A percentile compares a stretch with the other conserved stretches of the same genome.
Conservation (phyloP, 768 basidiomycete genomes). For the Paxillus ammoniavirescens region DNA sequence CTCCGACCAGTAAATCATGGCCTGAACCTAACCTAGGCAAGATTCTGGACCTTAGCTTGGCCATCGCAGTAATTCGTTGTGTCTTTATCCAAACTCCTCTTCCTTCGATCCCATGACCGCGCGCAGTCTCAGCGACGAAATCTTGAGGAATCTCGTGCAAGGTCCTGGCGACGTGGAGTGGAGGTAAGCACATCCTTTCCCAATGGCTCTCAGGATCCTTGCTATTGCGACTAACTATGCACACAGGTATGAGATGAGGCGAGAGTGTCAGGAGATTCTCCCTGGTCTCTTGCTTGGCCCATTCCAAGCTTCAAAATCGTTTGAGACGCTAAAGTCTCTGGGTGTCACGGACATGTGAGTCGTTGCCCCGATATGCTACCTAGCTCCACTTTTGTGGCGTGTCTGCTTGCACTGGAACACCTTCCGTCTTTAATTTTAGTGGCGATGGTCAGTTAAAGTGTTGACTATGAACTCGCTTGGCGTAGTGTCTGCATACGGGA, state of each 20-base stretch:
- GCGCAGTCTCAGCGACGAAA: slow-evolving; percentile 34
- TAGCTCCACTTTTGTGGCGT: neutral
- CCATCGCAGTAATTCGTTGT: neutral
- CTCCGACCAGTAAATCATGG: slow-evolving; percentile 15
- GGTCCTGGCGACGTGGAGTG: slow-evolving; percentile 84
- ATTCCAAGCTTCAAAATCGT: slow-evolving; percentile 83
- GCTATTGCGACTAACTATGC: slow-evolving; percentile 10
- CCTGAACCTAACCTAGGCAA: neutral
- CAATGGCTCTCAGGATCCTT: neutral
- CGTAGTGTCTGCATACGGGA: slow-evolving; percentile 85
- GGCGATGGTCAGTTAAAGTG: neutral
- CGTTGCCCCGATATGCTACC: neutral
- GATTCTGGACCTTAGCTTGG: no score
- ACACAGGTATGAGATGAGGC: slow-evolving; percentile 86
- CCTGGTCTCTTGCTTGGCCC: slow-evolving; percentile 83
- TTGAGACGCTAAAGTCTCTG: slow-evolving; percentile 63
- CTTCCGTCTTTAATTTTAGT: neutral
- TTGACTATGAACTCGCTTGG: neutral
- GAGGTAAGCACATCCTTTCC: slow-evolving; percentile 47
- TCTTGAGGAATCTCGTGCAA: slow-evolving; percentile 63
- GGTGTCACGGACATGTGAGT: slow-evolving; percentile 80
- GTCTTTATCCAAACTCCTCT: neutral
- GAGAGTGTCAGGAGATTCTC: slow-evolving; percentile 92
- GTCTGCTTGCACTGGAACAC: neutral
- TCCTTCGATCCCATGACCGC: slow-evolving; percentile 11